These are phyloP conservation scores for Exsudoporus floridanus DNA, from an alignment of 1,284 basidiomycete genomes.

Conservation along the genomic window DNA sequence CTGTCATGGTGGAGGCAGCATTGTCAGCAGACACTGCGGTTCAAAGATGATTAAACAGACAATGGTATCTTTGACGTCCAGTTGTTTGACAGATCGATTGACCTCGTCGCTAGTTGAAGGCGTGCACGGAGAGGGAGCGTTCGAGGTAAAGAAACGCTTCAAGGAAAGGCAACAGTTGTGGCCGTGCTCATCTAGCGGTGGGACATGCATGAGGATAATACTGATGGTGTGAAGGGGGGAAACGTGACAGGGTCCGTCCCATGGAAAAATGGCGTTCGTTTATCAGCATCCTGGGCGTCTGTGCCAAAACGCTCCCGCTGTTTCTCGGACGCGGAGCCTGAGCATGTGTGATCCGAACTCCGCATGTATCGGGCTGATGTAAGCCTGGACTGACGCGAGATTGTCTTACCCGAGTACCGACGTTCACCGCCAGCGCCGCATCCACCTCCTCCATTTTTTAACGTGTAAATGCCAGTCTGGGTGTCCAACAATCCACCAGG, in stretches of 20 bases:
- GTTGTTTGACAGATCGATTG: constrained; percentile 7
- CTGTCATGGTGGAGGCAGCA: constrained; percentile 8
- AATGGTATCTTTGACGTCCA: background rate
- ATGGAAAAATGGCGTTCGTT: constrained; percentile 34
- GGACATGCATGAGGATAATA: constrained; percentile 19
- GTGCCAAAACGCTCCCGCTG: constrained; percentile 5
- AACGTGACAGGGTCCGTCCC: constrained; percentile 6
- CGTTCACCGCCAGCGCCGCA: background rate
- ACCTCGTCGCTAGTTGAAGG: background rate
- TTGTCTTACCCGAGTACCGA: too few species aligned
- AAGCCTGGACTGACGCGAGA: constrained; percentile 2
- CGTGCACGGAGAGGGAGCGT: background rate
- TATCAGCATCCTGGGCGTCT: constrained; percentile 31
- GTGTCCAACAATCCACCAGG: background rate
- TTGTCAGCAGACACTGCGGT: constrained; percentile 3
- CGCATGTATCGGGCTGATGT: constrained; percentile 26
- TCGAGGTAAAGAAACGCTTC: constrained; percentile 19
- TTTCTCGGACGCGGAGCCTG: constrained; percentile 13
- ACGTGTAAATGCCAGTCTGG: background rate
- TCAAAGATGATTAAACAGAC: constrained; percentile 14
- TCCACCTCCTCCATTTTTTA: background rate
- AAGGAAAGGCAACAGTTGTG: constrained; percentile 24
- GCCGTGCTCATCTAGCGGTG: constrained; percentile 28
- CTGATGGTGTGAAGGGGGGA: constrained; percentile 5
- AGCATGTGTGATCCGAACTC: constrained; percentile 31